These are phyloP conservation scores for Agaricus blazei DNA, from an alignment of 768 basidiomycete species.

Conservation along the genomic window DNA sequence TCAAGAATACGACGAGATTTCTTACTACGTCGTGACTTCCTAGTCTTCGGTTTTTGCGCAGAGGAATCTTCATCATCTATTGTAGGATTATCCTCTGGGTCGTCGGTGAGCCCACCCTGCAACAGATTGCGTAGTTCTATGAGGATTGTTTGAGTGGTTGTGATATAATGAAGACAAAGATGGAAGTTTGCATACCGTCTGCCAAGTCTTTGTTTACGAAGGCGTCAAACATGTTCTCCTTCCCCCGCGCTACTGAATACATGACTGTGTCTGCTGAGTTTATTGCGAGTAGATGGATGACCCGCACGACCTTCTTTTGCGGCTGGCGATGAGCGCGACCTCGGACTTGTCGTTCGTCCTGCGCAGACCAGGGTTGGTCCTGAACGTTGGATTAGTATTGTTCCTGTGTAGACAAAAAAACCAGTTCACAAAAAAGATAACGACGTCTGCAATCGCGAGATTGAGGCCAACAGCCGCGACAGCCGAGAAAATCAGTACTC, in stretches of 20 bases:
- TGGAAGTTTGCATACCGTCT: not conserved
- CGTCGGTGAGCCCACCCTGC: too few species aligned
- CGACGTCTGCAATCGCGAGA: constrained; percentile 14
- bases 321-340: constrained; percentile 23
- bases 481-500: constrained; percentile 18
- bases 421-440: constrained; percentile 21
- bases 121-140: too few species aligned
- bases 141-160: too few species aligned
- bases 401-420: not conserved
- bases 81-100: too few species aligned
- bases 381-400: not conserved
- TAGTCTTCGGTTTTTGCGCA: too few species aligned
- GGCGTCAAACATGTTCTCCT: constrained; percentile 20
- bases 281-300: constrained; percentile 18
- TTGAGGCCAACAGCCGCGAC: constrained; percentile 21
- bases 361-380: constrained; percentile 26
- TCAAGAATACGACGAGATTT: too few species aligned
- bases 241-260: constrained; percentile 16
- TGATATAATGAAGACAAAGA: too few species aligned
- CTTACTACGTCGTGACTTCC: too few species aligned
- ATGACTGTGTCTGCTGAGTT: constrained; percentile 21
- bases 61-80: too few species aligned
- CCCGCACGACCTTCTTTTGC: constrained; percentile 17
- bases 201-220: constrained; percentile 13
- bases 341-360: constrained; percentile 21